phyloP scores from a whole-genome alignment of 768 basidiomycete species.

The Mycena olivaceomarginata region DNA sequence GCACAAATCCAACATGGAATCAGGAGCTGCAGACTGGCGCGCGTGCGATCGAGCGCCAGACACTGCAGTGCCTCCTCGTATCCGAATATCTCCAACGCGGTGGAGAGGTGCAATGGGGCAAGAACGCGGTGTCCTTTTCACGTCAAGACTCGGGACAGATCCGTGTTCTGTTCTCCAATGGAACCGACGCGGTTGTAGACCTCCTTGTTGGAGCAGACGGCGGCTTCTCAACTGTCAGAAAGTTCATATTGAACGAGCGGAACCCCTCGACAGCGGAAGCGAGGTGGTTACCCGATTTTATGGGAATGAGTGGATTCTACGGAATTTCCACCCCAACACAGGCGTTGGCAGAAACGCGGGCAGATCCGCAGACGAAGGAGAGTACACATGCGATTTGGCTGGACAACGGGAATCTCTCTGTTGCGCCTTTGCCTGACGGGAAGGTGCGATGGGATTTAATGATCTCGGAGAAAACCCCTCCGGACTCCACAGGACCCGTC shows the following conservation, averaged over 20 bases:
- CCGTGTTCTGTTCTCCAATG: slow-evolving; percentile 9
- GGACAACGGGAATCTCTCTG: slow-evolving; percentile 10
- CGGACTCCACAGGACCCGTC: not conserved
- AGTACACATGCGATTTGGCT: slow-evolving; percentile 26
- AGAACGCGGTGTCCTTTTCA: slow-evolving; percentile 16
- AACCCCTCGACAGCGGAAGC: slow-evolving; percentile 1
- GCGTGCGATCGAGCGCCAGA: slow-evolving; percentile 8
- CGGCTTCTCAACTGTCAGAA: slow-evolving; percentile 12
- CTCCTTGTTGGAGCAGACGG: slow-evolving; percentile 18
- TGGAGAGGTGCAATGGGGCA: slow-evolving; percentile 16
- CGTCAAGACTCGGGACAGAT: slow-evolving; percentile 14
- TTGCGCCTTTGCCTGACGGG: slow-evolving; percentile 6
- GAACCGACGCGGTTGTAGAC: not conserved
- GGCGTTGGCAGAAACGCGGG: not conserved
- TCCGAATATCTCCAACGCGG: slow-evolving; percentile 10
- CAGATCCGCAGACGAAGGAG: not conserved
- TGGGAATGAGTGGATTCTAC: slow-evolving; percentile 23
- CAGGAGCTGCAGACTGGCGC: slow-evolving; percentile 11
- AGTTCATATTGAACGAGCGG: slow-evolving; percentile 7
- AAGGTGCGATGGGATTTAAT: slow-evolving; percentile 23
- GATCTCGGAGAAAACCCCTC: slow-evolving; percentile 7
- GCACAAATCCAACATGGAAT: slow-evolving; percentile 6
- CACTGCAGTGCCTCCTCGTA: slow-evolving; percentile 10
- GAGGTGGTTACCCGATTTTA: slow-evolving; percentile 25
- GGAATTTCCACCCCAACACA: slow-evolving; percentile 1